phyloP scores from a whole-genome alignment of 441 rosid genomes.

The Jatropha podagrica region DNA sequence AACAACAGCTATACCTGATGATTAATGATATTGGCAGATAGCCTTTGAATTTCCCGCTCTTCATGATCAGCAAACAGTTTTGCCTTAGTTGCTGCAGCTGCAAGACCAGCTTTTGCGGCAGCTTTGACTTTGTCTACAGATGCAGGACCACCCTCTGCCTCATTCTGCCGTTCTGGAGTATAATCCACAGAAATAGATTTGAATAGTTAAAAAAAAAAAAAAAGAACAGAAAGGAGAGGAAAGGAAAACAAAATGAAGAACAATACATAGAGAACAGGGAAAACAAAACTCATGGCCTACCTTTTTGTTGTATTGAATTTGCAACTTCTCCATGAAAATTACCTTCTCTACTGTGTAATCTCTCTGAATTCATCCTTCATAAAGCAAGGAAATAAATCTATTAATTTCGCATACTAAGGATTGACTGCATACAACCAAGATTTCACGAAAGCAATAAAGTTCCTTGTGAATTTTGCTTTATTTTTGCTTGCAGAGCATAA shows the following conservation, averaged over 20 bases:
- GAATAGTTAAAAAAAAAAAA: neutral
- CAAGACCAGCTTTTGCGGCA: slow-evolving; percentile 83
- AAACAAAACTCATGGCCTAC: slow-evolving; percentile 31
- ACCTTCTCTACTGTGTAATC: slow-evolving; percentile 45
- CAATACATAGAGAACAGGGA: neutral
- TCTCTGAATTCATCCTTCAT: slow-evolving; percentile 60
- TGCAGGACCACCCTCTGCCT: slow-evolving; percentile 45
- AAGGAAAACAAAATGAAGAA: slow-evolving; percentile 2
- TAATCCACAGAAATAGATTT: slow-evolving; percentile 16
- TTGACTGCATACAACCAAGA: neutral
- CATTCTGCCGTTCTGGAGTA: slow-evolving; percentile 47
- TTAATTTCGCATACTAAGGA: slow-evolving; percentile 12
- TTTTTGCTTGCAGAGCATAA: neutral
- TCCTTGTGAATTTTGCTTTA: neutral
- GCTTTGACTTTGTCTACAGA: slow-evolving; percentile 66
- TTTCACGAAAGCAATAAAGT: neutral
- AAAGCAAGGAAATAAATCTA: slow-evolving; percentile 20
- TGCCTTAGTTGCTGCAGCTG: slow-evolving; percentile 93
- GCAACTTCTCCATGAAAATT: slow-evolving; percentile 47
- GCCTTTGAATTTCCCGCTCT: slow-evolving; percentile 96
- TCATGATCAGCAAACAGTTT: slow-evolving; percentile 98
- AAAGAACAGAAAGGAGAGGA: neutral
- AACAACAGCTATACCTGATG: slow-evolving; percentile 60
- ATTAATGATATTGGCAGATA: slow-evolving; percentile 88
- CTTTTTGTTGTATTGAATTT: slow-evolving; percentile 52